Percentiles rank a stretch among this genome's conserved stretches.
Conservation (phyloP, 192 early-diverging fungal genomes). For the Coemansia sp. region DNA sequence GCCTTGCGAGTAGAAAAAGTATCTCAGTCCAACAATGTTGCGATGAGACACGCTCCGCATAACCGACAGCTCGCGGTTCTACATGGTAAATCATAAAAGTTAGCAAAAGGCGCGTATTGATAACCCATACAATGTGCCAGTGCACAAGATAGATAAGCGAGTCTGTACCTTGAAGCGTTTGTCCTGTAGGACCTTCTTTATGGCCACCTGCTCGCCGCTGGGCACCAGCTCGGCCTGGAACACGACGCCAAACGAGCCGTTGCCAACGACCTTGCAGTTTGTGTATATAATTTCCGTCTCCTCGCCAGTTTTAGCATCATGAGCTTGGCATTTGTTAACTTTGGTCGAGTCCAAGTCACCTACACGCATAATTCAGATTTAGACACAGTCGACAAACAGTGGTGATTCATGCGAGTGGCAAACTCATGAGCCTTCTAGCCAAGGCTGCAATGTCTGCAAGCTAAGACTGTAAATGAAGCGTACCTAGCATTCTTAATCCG, state of each 20-base stretch:
- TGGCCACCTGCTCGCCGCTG: constrained; percentile 81
- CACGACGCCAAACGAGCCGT: constrained; percentile 98
- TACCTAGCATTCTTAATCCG: constrained; percentile 55
- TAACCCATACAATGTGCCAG: background rate
- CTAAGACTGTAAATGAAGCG: constrained; percentile 3
- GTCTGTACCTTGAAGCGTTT: constrained; percentile 85
- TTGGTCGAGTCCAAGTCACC: constrained; percentile 63
- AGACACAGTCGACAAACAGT: background rate
- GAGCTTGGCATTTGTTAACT: constrained; percentile 75
- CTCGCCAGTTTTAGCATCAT: constrained; percentile 83
- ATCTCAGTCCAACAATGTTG: constrained; percentile 87
- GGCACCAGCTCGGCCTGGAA: constrained; percentile 88
- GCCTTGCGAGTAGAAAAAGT: constrained; percentile 94
- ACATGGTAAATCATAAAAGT: background rate
- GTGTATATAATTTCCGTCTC: constrained; percentile 86
- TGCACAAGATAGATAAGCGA: background rate
- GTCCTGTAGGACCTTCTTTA: constrained; percentile 99
- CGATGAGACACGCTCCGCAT: constrained; percentile 91
- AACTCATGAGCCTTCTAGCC: background rate
- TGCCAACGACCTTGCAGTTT: constrained; percentile 92
- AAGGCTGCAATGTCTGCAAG: background rate
- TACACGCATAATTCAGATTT: constrained; percentile 10
- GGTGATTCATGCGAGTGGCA: background rate
- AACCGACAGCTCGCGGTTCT: constrained; percentile 57
- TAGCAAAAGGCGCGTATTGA: constrained; percentile 7